These are phyloP conservation scores for Casuarina glauca DNA, from an alignment of 306 rosid species.

Conservation along the genomic window DNA sequence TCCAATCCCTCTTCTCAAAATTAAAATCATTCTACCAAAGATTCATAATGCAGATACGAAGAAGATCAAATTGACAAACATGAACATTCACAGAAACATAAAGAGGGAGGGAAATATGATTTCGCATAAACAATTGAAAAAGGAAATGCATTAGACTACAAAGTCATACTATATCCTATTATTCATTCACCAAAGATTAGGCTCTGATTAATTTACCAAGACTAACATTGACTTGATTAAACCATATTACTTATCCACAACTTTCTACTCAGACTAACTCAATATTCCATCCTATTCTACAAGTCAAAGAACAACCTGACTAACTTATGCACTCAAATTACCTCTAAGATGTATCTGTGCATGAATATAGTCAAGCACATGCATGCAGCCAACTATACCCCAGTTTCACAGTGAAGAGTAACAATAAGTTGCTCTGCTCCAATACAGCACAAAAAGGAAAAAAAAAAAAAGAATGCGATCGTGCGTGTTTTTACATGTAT, in stretches of 20 bases:
- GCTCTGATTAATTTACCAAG: neutral
- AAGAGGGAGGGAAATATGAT: neutral
- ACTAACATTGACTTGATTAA: neutral
- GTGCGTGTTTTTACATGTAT: no score
- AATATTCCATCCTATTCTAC: neutral
- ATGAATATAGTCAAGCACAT: neutral
- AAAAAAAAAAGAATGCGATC: no score
- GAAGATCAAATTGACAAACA: neutral
- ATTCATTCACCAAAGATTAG: neutral
- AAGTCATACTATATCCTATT: neutral
- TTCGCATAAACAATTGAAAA: neutral
- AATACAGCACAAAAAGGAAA: no score
- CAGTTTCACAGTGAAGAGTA: neutral
- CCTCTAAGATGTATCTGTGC: neutral
- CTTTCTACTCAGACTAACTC: neutral
- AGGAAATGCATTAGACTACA: neutral
- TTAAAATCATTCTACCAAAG: slow-evolving; percentile 73
- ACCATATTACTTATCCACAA: neutral
- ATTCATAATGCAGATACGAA: neutral
- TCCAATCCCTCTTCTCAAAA: slow-evolving; percentile 95
- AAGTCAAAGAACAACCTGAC: neutral
- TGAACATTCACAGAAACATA: neutral
- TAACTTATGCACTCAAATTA: neutral
- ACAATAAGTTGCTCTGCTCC: neutral
- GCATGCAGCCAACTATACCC: neutral